Evolutionary conservation across 306 rosid genomes (phyloP).

Genomic region (Gastrolobium bilobum): DNA sequence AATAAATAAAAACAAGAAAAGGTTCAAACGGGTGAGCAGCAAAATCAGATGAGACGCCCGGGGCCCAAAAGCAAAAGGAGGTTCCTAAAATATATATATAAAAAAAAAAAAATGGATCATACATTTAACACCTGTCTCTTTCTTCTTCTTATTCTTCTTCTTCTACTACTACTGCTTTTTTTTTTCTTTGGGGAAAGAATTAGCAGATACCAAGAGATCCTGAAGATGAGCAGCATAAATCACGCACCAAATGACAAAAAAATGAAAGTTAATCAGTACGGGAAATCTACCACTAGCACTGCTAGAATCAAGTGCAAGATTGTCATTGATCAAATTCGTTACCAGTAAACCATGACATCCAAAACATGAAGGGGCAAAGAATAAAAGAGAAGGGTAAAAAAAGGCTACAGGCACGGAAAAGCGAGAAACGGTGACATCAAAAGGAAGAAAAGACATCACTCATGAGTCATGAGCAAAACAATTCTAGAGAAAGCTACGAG

Average conservation of each 20-base stretch:
- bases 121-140: neutral
- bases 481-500: constrained; percentile 31
- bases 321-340: neutral
- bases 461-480: constrained; percentile 35
- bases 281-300: constrained; percentile 26
- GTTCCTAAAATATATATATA: constrained; percentile 23
- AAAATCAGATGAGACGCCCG: neutral
- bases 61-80: neutral
- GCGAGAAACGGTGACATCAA: constrained; percentile 50
- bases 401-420: constrained; percentile 29
- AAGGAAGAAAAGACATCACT: constrained; percentile 45
- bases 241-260: constrained; percentile 25
- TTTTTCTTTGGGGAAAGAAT: neutral
- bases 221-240: constrained; percentile 40
- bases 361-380: constrained; percentile 40
- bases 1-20: constrained; percentile 26
- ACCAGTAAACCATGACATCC: constrained; percentile 38
- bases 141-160: neutral
- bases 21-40: constrained; percentile 9
- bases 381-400: neutral
- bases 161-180: neutral
- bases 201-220: constrained; percentile 48
- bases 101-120: constrained; percentile 18
- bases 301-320: constrained; percentile 31
- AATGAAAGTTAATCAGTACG: neutral